Evolutionary conservation across 2,329 filamentous ascomycete genomes (phyloP), one percentile per base, ranked within the genome.

Genomic region (Colletotrichum abscissum): DNA sequence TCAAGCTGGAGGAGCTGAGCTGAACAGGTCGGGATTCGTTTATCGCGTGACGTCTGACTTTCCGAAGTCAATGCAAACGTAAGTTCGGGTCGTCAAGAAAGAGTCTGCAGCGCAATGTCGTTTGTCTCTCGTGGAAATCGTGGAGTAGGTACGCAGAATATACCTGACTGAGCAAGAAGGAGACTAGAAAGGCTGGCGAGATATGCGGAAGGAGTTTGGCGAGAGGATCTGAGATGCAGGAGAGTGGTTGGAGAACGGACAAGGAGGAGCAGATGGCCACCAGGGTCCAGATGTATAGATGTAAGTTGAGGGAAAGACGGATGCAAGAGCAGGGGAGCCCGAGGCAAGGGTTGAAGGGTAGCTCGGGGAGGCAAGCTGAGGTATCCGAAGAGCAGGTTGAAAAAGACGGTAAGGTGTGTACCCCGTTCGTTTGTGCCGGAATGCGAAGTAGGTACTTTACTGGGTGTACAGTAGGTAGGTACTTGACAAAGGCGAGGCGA

Each of bases 261-360:
- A 30, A 26, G 33, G 12, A 66, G 11, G 56, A 5, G 52, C 9
- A 46, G 28, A 14, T 35, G 67, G 71, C 71, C 67, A 58, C 71
- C 71, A 73, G 71, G 67, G 71, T 73, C 71, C 67, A 62, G 67
- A 57, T 70, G 54, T 56, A 49, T 38, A 60, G 59, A 66, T 49
- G 59, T 59, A 66, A 59, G 63, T 67, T 63, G 38, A 52, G 52
- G 4, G n/a, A 67, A 62, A 59, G 46, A 26, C 59, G 54, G 64
- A 60, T 30, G 46, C 19, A 62, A 52, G 26, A 67, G n/a, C 22
- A 69, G 59, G 67, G 46, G 42, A 65, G 33, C 14, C 24, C 52
- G 14, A 52, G 55, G 30, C 33, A 62, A 42, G n/a, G 65, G 33
- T 38, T 19, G 63, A 38, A 19, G 64, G 38, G 35, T 16, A 67